Evolutionary conservation across 192 early-diverging fungal species (phyloP), one percentile per base, ranked within the genome.

Genomic region (Oehlia diaphana): DNA sequence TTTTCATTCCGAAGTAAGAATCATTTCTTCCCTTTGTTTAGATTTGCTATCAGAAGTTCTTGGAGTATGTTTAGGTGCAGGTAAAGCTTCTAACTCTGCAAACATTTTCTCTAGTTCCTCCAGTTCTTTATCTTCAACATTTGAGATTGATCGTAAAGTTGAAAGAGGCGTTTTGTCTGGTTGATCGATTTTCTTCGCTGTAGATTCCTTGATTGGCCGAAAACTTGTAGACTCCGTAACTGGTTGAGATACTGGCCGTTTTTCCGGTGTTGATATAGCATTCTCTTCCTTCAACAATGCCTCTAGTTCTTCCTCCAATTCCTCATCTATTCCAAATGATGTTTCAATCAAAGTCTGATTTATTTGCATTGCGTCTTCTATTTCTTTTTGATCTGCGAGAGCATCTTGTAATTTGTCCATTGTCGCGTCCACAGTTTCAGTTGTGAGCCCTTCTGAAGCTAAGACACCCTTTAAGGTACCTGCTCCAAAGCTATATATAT

Each of bases 401-500:
- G 83, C 80, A 23, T 92, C 91, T 33, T 87, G 83, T 26, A 93
- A 66, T 21, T 81, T 87, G 64, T 90, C 90, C 88, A 92, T 91
- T 23, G 89, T 87, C 23, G 81, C 76, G n/a, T 91, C 89, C 9
- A 93, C 88, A 0, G 78, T 76, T 23, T 91, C 86, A 23, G 77
- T 65, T 12, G 82, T 87, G 0, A 93, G 78, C 9, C 86, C 82
- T 21, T 77, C 37, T 6, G 72, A 76, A 1, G 74, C 79, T 70
- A 93, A 79, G 12, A 92, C 79, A 26, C 80, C 71, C 37, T 87
- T 81, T 12, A 93, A 74, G 33, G 92, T 80, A 72, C 84, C 80
- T 9, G 91, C 86, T 1, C 92, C 92, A 12, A 90, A 72, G 50
- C 86, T 81, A 80, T 90, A 93, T 0, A 90, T 90, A 9, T 88